Conservation (phyloP, 345 rosid species). For the Lepidium aucheri region DNA sequence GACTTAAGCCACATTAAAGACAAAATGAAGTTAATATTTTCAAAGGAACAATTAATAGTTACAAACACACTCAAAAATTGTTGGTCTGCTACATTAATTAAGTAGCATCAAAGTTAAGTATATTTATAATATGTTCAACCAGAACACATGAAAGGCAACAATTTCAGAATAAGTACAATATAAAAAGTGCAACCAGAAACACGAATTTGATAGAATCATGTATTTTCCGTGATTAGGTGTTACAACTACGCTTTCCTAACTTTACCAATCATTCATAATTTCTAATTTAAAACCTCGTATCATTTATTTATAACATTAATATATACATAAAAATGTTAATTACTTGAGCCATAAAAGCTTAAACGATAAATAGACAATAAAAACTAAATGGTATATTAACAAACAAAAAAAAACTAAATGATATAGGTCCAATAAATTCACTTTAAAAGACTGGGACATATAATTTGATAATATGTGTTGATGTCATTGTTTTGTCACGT, state of each 20-base stretch:
- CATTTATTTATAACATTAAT: neutral
- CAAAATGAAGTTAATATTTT: neutral
- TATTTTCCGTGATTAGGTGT: neutral
- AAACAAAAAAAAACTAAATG: too few relatives aligned
- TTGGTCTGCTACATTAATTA: neutral
- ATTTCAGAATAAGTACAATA: too few relatives aligned
- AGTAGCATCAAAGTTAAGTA: neutral
- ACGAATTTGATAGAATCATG: neutral
- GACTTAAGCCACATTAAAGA: neutral
- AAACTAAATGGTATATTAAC: too few relatives aligned
- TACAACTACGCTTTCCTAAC: conserved; percentile 3
- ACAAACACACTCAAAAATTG: neutral
- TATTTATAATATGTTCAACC: neutral
- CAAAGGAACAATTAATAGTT: neutral
- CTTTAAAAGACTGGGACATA: too few relatives aligned
- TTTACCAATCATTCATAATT: neutral
- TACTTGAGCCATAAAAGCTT: too few relatives aligned
- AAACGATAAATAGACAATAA: too few relatives aligned
- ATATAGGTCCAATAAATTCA: too few relatives aligned
- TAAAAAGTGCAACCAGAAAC: neutral
- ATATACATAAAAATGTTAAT: too few relatives aligned
- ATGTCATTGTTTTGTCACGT: too few relatives aligned
- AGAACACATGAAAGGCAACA: neutral
- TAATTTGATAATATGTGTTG: too few relatives aligned
- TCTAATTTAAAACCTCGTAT: neutral